Evolutionary conservation across 345 rosid species (phyloP), one percentile per base, ranked within the genome.

Genomic region (Gossypium bickii): DNA sequence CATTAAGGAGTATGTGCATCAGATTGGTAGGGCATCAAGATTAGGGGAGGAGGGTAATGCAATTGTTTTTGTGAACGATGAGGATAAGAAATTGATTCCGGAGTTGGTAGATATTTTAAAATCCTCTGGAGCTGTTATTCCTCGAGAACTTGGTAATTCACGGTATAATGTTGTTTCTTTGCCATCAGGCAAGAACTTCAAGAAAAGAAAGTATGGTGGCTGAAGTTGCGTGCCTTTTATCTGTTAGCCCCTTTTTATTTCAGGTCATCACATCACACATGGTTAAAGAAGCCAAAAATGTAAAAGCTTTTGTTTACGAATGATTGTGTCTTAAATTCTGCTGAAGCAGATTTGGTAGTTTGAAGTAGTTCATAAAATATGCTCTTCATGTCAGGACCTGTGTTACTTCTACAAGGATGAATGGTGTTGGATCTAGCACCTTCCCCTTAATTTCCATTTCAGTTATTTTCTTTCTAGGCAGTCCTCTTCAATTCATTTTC

Each of bases 11-110:
- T 94, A 88, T 77, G 85, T 92, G 77, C 97, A 94, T 86, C 89
- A 89, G 77, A 87, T 92, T 69, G 97, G 98, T 41, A 86, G 98
- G 81, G 97, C 97, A 44, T 94, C 97, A 10, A 81, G 89, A 76
- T 80, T 93, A 82, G 93, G 92, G 67, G 92, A 88, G 73, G 87
- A 86, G 71, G 97, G 98, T 41, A 84, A 53, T 24, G 88, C 97
- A 10, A 73, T 94, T 76, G 78, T 81, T 29, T 89, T 94, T 77
- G 85, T 90, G 67, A 92, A 88, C 49, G 89, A 89, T 75, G 97
- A 92, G 77, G 86, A 82, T 75, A 89, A 81, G 77, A 85, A 80
- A 61, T 78, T 94, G 74, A 86, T 94, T 41, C 86, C 89, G 29
- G 95, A 89, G 63, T 77, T 92, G 57, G 81, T 86, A 16, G 84